Evolutionary conservation across 768 basidiomycete species (phyloP), one percentile per base, ranked within the genome.

Genomic region (Kwoniella sp.): DNA sequence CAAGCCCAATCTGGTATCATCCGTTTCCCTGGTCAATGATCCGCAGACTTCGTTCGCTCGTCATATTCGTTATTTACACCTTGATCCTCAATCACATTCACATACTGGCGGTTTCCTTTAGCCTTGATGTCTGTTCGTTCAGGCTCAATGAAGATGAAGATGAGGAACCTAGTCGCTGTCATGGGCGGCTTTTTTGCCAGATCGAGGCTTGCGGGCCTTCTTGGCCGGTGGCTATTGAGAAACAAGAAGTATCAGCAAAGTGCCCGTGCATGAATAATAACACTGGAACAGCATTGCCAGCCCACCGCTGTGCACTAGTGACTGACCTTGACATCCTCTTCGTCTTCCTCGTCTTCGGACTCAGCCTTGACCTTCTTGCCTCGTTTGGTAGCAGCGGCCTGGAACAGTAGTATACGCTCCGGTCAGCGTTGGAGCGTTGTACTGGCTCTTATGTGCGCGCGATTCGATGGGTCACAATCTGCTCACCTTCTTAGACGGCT

Each of bases 201-300:
- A 58, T 67, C 45, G 55, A 61, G 59, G 64, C 54, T 61, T 69
- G 20, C 57, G 50, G 5, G 63, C 59, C 45, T 69, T 55, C 22
- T 48, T 31, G 45, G 34, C 37, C 12, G 58, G 53, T 1, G 65
- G 65, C 75, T 62, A 30, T 17, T 17, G 23, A 20, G 25, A 28
- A 0, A 89, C 82, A 5, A 22, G 13, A 26, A 0, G 45, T 38
- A n/a, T n/a, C n/a, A n/a, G n/a, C n/a, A n/a, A n/a, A n/a, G n/a
- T n/a, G n/a, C n/a, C n/a, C n/a, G n/a, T n/a, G n/a, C n/a, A n/a
- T n/a, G n/a, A n/a, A n/a, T n/a, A n/a, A n/a, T n/a, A n/a, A n/a
- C n/a, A n/a, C n/a, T n/a, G n/a, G n/a, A n/a, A n/a, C 47, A 61
- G 47, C 59, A 41, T n/a, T n/a, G 38, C 38, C 38, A 41, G 38